Conservation (phyloP, 371 early-diverging fungal species). For the Capniomyces stellatus region DNA sequence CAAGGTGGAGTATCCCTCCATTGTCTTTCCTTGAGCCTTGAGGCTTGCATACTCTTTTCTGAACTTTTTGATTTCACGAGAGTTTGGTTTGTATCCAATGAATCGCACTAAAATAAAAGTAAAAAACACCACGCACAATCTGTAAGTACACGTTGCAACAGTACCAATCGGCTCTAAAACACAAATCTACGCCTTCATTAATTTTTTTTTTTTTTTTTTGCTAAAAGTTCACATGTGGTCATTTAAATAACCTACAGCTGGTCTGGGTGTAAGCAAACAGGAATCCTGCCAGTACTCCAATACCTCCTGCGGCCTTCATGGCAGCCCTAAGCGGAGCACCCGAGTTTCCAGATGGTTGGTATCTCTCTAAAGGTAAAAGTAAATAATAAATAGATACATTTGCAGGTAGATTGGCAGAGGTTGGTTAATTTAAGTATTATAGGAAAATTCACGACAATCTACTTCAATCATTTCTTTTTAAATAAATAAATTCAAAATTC, state of each 20-base stretch:
- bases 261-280: slow-evolving; percentile 10
- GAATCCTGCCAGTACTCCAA: slow-evolving; percentile 13
- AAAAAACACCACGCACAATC: not conserved
- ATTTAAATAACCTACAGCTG: slow-evolving; percentile 1
- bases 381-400: not conserved
- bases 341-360: slow-evolving; percentile 16
- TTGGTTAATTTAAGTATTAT: too few species aligned
- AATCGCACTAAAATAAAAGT: slow-evolving; percentile 42
- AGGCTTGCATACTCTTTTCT: slow-evolving; percentile 41
- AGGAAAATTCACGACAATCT: too few species aligned
- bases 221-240: not conserved
- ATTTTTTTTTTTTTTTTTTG: too few species aligned
- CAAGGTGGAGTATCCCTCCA: slow-evolving; percentile 47
- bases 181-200: too few species aligned
- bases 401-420: too few species aligned
- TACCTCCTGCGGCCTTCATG: slow-evolving; percentile 11
- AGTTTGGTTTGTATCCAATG: slow-evolving; percentile 86
- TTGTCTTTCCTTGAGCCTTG: slow-evolving; percentile 43
- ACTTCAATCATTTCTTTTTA: too few species aligned
- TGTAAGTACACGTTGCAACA: too few species aligned
- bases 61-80: slow-evolving; percentile 54
- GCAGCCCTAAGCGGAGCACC: slow-evolving; percentile 7
- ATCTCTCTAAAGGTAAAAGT: slow-evolving; percentile 13
- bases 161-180: too few species aligned
- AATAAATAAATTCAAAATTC: too few species aligned